Evolutionary conservation across 805 yeast species (phyloP), one percentile per base, ranked within the genome.

Genomic region (Candida boidinii): DNA sequence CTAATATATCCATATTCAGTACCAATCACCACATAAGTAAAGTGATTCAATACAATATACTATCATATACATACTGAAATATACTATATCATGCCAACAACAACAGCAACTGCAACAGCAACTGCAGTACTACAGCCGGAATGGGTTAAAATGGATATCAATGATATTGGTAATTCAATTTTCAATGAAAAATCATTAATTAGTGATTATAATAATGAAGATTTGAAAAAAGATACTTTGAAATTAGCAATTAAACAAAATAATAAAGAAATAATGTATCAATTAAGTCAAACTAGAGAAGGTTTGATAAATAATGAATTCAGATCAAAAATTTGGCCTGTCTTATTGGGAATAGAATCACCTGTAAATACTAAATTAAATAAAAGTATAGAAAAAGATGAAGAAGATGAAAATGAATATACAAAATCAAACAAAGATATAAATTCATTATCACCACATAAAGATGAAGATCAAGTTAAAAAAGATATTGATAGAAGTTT

Each of bases 401-500:
- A 18, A 12, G 24, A 29, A 12, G 9, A 7, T 2, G 31, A 34
- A 54, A 28, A 35, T 29, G 35, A 34, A 17, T 58, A 64, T 31
- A 17, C 26, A n/a, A n/a, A n/a, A n/a, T n/a, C n/a, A n/a, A n/a
- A n/a, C n/a, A n/a, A n/a, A n/a, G n/a, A n/a, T n/a, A n/a, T n/a
- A n/a, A n/a, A n/a, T n/a, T n/a, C n/a, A n/a, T 43, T 66, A 29
- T 59, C 59, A 1, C 59, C 63, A 3, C 94, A 83, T 48, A 58
- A 58, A 31, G 95, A 86, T 48, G 92, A 81, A 45, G 70, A 70
- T 7, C 98, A 90, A 54, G 86, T 87, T 2, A 54, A 61, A 31
- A 67, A 86, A 35, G 98, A 90, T 55, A 79, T 85, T 3, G 72
- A 72, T 15, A 59, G 98, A 32, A 73, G 94, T 11, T 80, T 79